phyloP scores from a whole-genome alignment of 2,329 filamentous ascomycete genomes.

The Alternaria triticimaculans region DNA sequence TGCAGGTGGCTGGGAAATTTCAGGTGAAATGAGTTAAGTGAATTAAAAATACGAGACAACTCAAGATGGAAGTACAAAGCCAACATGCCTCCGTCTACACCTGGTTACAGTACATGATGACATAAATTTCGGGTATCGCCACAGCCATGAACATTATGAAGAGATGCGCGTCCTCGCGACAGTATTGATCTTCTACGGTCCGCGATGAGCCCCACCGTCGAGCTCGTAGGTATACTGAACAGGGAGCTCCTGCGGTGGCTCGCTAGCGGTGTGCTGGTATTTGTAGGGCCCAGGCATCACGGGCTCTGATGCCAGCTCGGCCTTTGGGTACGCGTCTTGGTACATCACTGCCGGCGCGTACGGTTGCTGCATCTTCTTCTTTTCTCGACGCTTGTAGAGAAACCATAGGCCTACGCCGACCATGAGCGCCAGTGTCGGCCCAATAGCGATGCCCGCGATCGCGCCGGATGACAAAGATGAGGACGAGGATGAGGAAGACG shows the following conservation, averaged over 20 bases:
- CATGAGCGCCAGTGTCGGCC: not conserved
- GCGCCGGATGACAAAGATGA: not conserved
- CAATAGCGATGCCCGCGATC: not conserved
- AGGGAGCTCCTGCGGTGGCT: not conserved
- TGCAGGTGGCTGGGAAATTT: not conserved
- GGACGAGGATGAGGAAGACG: not conserved
- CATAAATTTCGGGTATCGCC: not conserved
- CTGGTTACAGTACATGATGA: not conserved
- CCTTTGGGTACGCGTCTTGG: not conserved
- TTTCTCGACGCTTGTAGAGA: not conserved
- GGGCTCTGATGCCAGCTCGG: not conserved
- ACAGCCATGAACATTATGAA: not conserved
- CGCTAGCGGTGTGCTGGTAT: not conserved
- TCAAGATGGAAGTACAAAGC: not conserved
- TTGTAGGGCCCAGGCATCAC: not conserved
- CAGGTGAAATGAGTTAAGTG: not conserved
- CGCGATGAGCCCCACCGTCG: not conserved
- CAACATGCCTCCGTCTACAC: not conserved
- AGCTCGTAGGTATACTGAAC: not conserved
- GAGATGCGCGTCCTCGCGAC: not conserved
- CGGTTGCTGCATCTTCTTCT: not conserved
- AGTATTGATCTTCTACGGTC: not conserved
- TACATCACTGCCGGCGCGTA: not conserved
- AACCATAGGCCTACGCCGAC: not conserved
- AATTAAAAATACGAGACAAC: not conserved